Percentiles rank a stretch among this genome's conserved stretches.
Conservation (phyloP, 139 green algal genomes). For the Microglena sp. region DNA sequence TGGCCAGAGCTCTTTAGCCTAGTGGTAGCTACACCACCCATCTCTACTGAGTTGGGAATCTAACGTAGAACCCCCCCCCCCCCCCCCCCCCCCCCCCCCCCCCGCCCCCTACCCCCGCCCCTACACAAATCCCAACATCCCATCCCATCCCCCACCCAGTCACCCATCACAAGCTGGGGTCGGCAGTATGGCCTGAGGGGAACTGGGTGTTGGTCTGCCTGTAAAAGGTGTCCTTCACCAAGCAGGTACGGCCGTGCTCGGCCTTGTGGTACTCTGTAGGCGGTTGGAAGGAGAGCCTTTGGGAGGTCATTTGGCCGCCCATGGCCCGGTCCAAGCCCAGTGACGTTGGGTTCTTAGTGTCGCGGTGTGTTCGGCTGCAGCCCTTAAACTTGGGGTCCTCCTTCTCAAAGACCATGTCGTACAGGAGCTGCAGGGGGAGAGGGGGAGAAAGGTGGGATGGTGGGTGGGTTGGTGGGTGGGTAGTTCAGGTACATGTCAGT, state of each 20-base stretch:
- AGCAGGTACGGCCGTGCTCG: slow-evolving; percentile 53
- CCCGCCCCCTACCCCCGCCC: too few species aligned
- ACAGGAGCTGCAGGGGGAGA: slow-evolving; percentile 43
- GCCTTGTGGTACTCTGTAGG: slow-evolving; percentile 56
- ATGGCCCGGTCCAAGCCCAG: slow-evolving; percentile 43
- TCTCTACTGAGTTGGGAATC: too few species aligned
- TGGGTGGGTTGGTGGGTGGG: too few species aligned
- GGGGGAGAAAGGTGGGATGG: neutral
- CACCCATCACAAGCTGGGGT: too few species aligned
- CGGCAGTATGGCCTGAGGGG: slow-evolving; percentile 33
- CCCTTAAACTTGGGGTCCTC: slow-evolving; percentile 36
- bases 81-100: too few species aligned
- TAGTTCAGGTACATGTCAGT: too few species aligned
- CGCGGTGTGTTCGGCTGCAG: slow-evolving; percentile 44
- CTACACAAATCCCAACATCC: too few species aligned
- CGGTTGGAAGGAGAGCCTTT: slow-evolving; percentile 31
- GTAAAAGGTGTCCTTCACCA: slow-evolving; percentile 74
- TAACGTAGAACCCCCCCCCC: too few species aligned
- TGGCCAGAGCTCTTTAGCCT: too few species aligned
- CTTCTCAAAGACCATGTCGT: slow-evolving; percentile 71
- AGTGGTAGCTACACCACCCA: too few species aligned
- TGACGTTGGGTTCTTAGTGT: slow-evolving; percentile 67
- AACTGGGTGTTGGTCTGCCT: slow-evolving; percentile 58
- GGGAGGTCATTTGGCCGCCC: slow-evolving; percentile 40
- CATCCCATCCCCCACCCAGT: too few species aligned